These are phyloP conservation scores for Polytrichum formosum DNA, from an alignment of 225 moss, liverwort and hornwort species.

Conservation along the genomic window DNA sequence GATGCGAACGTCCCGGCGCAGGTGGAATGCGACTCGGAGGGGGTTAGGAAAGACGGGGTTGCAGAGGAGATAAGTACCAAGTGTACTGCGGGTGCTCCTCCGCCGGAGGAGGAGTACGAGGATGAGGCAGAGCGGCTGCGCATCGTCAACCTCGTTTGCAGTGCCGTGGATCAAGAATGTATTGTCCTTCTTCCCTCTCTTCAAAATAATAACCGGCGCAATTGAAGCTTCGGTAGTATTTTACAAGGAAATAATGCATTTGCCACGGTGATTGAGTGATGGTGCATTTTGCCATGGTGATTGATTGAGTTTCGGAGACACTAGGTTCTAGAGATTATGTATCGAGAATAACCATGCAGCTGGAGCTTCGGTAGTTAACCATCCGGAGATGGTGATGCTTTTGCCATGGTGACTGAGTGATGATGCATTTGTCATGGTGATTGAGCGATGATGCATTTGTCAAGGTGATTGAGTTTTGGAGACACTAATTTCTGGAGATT, in stretches of 20 bases:
- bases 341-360: not conserved
- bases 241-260: too few relatives aligned
- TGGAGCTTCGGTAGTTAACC: not conserved
- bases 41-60: constrained; percentile 3
- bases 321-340: not conserved
- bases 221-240: too few relatives aligned
- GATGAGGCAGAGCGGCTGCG: constrained; percentile 15
- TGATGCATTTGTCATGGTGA: too few relatives aligned
- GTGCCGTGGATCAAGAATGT: constrained; percentile 37
- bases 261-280: too few relatives aligned
- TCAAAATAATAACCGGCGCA: not conserved
- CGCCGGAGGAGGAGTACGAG: not conserved
- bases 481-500: too few relatives aligned
- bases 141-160: constrained; percentile 20
- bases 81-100: not conserved
- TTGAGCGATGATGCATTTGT: too few relatives aligned
- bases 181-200: constrained; percentile 2
- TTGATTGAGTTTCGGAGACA: too few relatives aligned
- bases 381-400: too few relatives aligned
- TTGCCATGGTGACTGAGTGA: too few relatives aligned
- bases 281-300: too few relatives aligned
- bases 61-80: not conserved
- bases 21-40: constrained; percentile 3
- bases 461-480: too few relatives aligned
- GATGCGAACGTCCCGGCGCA: constrained; percentile 23